Conservation (phyloP, 2,329 filamentous ascomycete species). For the Sclerotinia glacialis region DNA sequence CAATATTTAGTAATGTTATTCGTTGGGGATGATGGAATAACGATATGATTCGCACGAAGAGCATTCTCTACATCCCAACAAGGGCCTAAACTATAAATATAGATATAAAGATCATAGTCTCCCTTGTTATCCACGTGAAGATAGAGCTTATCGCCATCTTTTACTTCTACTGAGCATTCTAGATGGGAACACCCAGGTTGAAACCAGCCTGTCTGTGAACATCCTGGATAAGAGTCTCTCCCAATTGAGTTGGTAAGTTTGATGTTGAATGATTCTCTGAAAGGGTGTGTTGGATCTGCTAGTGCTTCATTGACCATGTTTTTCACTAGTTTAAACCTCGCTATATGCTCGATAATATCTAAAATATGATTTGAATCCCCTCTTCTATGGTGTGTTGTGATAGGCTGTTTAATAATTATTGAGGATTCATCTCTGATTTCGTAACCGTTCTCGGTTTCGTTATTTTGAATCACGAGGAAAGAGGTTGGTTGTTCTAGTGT, state of each 20-base stretch:
- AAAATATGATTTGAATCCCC: background rate
- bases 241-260: background rate
- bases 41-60: background rate
- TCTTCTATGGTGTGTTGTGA: background rate
- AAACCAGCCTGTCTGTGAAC: too few relatives aligned
- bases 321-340: background rate
- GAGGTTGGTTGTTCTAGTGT: background rate
- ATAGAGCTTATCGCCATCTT: background rate
- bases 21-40: background rate
- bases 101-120: background rate
- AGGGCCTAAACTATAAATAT: background rate
- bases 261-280: background rate
- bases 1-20: too few relatives aligned
- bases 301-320: background rate
- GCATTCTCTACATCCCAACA: background rate
- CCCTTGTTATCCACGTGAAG: background rate
- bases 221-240: background rate
- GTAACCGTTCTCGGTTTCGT: slow-evolving; percentile 6
- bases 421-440: background rate
- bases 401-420: background rate
- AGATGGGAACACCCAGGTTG: too few relatives aligned
- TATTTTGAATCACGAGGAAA: slow-evolving; percentile 3
- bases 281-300: background rate
- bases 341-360: background rate
- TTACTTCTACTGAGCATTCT: background rate